Base-by-base conservation (phyloP, 208 protist species). In the Leishmania guyanensis region DNA sequence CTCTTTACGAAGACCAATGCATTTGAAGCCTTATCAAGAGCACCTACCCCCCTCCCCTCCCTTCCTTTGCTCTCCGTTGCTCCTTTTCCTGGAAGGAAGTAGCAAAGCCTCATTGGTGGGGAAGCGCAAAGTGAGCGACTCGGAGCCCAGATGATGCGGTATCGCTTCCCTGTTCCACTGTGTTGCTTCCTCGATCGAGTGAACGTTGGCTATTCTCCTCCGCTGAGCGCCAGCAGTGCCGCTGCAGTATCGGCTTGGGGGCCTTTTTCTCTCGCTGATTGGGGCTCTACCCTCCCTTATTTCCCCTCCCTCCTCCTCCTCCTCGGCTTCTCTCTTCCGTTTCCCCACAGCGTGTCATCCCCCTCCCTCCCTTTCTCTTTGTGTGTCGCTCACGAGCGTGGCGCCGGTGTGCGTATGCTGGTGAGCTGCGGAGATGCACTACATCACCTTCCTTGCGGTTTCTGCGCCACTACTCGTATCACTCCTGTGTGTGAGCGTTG, bases 391-490 rank as follows among this genome's bases (percentile, higher is more conserved):
- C 14, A 20, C 72, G 16, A 36, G 26, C 39, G 5, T n/a, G 17
- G 48, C 51, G n/a, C 33, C 53, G n/a, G 36, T 56, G 74, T 68
- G 74, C 36, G 17, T 48, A 3, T 51, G 39, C 56, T 20, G 29
- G 48, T 22, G 36, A 36, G 53, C 58, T 0, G 48, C 10, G 20
- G 36, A 48, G 74, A 77, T 77, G 74, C 74, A 77, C 53, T 65
- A 17, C 74, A 65, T 39, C 10, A 77, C 74, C 51, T 5, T 43
- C 53, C 33, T 86, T 48, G 71, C 85, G 29, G 46, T 77, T 46
- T 51, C 64, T 43, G 62, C 84, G 14, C 82, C 89, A 14, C 17
- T 87, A 3, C 5, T 82, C 0, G 64, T 79, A 53, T 89, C 69
- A 17, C 6, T 80, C 1, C 54, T 88, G 0, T 62, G 75, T 50